Conservation (phyloP, 176 grass and related monocot species). For the Chrysopogon serrulatus region DNA sequence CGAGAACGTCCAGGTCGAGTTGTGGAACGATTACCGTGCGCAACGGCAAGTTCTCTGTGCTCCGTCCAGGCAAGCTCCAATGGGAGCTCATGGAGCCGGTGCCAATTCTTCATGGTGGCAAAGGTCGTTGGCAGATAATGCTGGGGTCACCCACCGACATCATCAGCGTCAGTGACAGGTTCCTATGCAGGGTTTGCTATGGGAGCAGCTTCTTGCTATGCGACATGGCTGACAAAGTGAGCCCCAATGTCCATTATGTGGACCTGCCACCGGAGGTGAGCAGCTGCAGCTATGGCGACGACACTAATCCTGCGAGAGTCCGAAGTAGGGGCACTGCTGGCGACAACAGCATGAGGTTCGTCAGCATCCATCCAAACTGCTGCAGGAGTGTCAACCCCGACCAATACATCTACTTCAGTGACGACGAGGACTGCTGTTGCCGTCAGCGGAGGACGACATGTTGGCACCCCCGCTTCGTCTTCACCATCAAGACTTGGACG, state of each 20-base stretch:
- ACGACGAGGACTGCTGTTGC: background rate
- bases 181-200: background rate
- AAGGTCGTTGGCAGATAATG: too few species aligned
- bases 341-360: background rate
- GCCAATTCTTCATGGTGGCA: background rate
- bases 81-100: background rate
- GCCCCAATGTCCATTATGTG: background rate
- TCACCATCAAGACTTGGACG: background rate
- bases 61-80: background rate
- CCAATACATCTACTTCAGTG: too few species aligned
- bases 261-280: background rate
- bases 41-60: background rate
- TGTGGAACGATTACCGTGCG: background rate
- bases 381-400: too few species aligned
- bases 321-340: background rate
- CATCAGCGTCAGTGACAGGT: background rate
- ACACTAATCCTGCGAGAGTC: background rate
- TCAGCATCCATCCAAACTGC: background rate
- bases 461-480: background rate
- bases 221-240: background rate
- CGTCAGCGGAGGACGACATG: background rate
- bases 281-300: background rate
- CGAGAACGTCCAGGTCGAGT: background rate
- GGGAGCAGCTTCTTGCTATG: background rate
- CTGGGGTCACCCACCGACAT: too few species aligned